phyloP scores from a whole-genome alignment of 1,284 basidiomycete genomes.

The Testicularia cyperi region DNA sequence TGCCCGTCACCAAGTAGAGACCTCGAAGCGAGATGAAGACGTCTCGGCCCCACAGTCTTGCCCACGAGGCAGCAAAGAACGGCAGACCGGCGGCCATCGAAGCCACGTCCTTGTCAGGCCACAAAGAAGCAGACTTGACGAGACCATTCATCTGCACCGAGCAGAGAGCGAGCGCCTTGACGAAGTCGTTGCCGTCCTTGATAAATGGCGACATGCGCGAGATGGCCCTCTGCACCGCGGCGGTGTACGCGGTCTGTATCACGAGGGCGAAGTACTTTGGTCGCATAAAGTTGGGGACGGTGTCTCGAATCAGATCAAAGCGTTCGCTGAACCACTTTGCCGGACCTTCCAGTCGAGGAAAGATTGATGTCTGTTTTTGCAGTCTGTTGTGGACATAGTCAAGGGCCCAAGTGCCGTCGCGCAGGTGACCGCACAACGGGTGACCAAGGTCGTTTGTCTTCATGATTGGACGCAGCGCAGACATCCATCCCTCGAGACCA shows the following conservation, averaged over 20 bases:
- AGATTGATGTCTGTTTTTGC: conserved; percentile 62
- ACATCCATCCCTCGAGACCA: conserved; percentile 54
- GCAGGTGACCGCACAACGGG: conserved; percentile 48
- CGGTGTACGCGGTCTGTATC: conserved; percentile 45
- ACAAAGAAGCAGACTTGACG: conserved; percentile 52
- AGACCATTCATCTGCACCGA: conserved; percentile 54
- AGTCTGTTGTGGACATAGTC: conserved; percentile 65
- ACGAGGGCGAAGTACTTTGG: conserved; percentile 57
- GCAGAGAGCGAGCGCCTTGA: conserved; percentile 46
- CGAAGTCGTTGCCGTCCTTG: conserved; percentile 49
- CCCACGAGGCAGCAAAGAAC: conserved; percentile 54
- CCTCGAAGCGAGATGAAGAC: conserved; percentile 56
- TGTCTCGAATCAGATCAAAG: conserved; percentile 45
- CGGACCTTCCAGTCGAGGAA: conserved; percentile 39
- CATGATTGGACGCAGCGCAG: conserved; percentile 38
- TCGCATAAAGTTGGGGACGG: conserved; percentile 50
- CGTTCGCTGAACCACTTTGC: conserved; percentile 49
- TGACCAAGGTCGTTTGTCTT: conserved; percentile 51
- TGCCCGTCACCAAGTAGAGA: conserved; percentile 53
- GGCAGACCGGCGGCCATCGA: conserved; percentile 56
- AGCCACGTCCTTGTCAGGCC: conserved; percentile 49
- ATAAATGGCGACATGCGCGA: conserved; percentile 47
- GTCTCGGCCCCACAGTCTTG: conserved; percentile 52
- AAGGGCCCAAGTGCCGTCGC: conserved; percentile 50
- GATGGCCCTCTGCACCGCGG: conserved; percentile 40